A percentile compares a stretch with the other conserved stretches of the same genome.
These are phyloP conservation scores for Eucalyptus camaldulensis DNA, from an alignment of 345 rosid species.

Conservation along the genomic window DNA sequence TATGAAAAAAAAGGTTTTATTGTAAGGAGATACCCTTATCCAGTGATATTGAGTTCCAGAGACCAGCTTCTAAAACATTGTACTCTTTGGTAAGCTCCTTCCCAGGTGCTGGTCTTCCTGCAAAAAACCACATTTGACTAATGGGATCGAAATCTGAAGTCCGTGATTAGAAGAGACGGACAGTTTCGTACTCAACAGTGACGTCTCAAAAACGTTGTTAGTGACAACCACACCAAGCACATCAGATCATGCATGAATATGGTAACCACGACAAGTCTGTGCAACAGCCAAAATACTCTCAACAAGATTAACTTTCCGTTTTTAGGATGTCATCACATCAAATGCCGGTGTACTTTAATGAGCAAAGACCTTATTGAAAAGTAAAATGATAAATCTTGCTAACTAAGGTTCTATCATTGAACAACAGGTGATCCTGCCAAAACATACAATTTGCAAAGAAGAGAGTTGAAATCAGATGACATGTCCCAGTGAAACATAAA, in stretches of 20 bases:
- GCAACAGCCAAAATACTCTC: background rate
- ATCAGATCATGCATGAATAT: background rate
- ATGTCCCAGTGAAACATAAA: background rate
- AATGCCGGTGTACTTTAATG: background rate
- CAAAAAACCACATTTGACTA: background rate
- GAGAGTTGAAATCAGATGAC: background rate
- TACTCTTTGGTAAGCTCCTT: slow-evolving; percentile 75
- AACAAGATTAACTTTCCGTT: background rate
- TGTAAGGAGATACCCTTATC: slow-evolving; percentile 50
- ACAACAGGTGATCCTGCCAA: background rate
- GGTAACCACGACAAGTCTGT: background rate
- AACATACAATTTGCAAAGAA: background rate
- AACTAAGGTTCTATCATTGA: background rate
- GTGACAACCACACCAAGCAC: background rate
- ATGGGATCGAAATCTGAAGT: background rate
- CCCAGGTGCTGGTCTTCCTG: slow-evolving; percentile 90
- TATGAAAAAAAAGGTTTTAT: background rate
- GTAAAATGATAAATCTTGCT: background rate
- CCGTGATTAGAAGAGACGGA: background rate
- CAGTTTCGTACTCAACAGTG: background rate
- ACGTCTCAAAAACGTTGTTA: background rate
- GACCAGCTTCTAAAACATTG: slow-evolving; percentile 81
- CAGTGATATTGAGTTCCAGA: slow-evolving; percentile 78
- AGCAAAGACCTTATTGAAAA: background rate
- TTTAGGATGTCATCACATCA: background rate